phyloP scores from a whole-genome alignment of 495 filamentous ascomycete species.

The Xylaria grammica region DNA sequence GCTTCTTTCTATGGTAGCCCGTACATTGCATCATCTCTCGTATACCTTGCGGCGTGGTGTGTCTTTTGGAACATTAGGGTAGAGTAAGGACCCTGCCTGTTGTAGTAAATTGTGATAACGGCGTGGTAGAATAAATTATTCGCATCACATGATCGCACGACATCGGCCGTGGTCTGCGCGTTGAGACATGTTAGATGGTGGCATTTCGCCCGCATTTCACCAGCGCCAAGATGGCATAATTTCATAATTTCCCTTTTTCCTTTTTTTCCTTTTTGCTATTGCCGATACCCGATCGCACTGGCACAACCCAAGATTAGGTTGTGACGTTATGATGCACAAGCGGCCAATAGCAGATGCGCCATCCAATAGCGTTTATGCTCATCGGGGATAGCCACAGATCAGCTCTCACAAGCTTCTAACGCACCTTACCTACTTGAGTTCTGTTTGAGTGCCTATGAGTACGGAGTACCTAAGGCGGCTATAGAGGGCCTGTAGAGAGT shows the following conservation, averaged over 20 bases:
- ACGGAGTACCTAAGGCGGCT: background rate
- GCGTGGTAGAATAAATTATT: no score
- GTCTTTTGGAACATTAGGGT: constrained; percentile 21
- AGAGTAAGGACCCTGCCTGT: no score
- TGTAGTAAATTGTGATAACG: no score
- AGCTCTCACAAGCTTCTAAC: background rate
- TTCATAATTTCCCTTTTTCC: constrained; percentile 11
- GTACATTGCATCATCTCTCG: constrained; percentile 31
- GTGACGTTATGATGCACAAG: constrained; percentile 20
- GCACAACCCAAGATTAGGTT: background rate
- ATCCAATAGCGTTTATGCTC: constrained; percentile 15
- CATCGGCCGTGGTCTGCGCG: background rate
- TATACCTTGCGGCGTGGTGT: constrained; percentile 17
- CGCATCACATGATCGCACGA: no score
- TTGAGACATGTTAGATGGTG: constrained; percentile 18
- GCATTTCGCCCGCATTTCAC: constrained; percentile 3
- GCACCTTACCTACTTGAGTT: background rate
- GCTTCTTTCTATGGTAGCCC: constrained; percentile 34
- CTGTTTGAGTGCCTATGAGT: no score
- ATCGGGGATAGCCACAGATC: constrained; percentile 1
- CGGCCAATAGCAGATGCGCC: constrained; percentile 1
- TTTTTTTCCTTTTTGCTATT: background rate
- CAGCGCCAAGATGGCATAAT: constrained; percentile 8
- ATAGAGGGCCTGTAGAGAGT: no score
- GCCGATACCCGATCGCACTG: constrained; percentile 12